Conservation (phyloP, 139 green algal genomes). For the Choricystis sp. region DNA sequence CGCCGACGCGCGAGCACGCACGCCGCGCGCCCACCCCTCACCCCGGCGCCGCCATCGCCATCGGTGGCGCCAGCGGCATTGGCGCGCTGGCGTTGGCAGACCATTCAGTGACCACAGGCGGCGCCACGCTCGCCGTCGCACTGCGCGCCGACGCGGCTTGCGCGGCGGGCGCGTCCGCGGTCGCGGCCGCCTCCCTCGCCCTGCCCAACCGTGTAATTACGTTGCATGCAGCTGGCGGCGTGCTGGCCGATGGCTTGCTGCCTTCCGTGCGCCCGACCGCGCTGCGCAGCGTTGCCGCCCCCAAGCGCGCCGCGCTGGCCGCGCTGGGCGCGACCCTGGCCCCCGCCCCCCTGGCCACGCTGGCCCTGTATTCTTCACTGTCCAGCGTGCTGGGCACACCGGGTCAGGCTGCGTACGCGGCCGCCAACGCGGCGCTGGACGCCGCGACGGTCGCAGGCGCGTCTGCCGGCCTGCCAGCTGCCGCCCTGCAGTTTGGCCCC, state of each 20-base stretch:
- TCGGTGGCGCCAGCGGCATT: constrained; percentile 11
- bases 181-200: no score
- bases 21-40: not conserved
- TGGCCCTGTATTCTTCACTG: constrained; percentile 29
- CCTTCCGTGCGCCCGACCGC: constrained; percentile 19
- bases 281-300: constrained; percentile 11
- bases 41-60: constrained; percentile 3
- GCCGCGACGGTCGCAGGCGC: not conserved
- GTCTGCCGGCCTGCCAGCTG: constrained; percentile 4
- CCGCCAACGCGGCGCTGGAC: constrained; percentile 57
- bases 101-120: not conserved
- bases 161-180: no score
- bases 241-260: constrained; percentile 49
- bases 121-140: not conserved
- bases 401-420: constrained; percentile 43
- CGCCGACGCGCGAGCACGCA: not conserved
- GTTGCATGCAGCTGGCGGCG: constrained; percentile 44
- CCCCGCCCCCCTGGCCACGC: not conserved
- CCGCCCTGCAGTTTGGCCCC: constrained; percentile 17
- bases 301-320: constrained; percentile 14
- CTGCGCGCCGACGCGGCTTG: not conserved
- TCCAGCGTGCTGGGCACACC: constrained; percentile 23
- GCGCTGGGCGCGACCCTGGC: not conserved
- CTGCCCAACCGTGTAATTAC: not conserved
- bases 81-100: constrained; percentile 1